These are phyloP conservation scores for Cystobasidium tubakii DNA, from an alignment of 768 basidiomycete genomes.

Conservation along the genomic window DNA sequence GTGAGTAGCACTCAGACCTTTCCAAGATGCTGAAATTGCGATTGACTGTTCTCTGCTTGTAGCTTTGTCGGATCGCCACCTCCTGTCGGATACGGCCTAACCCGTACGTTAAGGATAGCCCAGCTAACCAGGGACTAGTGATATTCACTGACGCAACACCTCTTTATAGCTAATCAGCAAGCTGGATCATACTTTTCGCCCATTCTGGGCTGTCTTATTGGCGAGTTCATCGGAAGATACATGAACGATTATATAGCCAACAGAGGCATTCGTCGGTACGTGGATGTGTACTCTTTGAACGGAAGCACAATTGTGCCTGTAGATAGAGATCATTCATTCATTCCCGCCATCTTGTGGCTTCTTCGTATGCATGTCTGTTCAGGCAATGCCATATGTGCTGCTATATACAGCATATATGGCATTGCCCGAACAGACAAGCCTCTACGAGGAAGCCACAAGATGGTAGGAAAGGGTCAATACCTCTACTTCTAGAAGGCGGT, in stretches of 20 bases:
- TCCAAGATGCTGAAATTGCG: neutral
- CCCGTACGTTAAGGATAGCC: conserved; percentile 55
- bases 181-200: conserved; percentile 42
- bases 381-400: no score
- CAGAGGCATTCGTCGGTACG: neutral
- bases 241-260: conserved; percentile 53
- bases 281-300: neutral
- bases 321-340: no score
- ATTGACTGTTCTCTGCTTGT: neutral
- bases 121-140: conserved; percentile 59
- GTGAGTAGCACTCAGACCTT: neutral
- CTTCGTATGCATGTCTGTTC: no score
- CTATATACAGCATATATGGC: no score
- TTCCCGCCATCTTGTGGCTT: no score
- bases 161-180: conserved; percentile 21
- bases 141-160: conserved; percentile 51
- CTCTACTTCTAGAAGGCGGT: no score
- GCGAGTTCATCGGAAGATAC: conserved; percentile 57
- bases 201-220: conserved; percentile 56
- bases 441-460: no score
- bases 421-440: no score
- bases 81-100: conserved; percentile 55
- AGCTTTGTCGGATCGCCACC: conserved; percentile 57
- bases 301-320: no score
- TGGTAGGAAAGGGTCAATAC: no score